Evolutionary conservation across 192 early-diverging fungal genomes (phyloP), one percentile per base, ranked within the genome.

Genomic region (Rhizophagus clarus): DNA sequence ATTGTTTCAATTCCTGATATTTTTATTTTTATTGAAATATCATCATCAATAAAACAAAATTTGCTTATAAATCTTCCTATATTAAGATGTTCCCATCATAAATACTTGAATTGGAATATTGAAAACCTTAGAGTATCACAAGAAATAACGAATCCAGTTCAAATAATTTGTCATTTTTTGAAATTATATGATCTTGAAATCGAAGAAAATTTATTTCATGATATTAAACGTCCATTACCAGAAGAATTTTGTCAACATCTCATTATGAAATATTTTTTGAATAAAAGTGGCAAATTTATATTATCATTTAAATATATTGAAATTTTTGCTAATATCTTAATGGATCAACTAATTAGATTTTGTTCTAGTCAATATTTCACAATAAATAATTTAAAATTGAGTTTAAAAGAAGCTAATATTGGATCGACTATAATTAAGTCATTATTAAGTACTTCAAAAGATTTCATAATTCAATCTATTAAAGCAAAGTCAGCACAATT

Each of bases 51-150:
- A 14, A 34, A 72, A 6, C 78, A 79, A 56, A 26, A 45, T 45
- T 11, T 45, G 11, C 42, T 76, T 34, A 73, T n/a, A 7, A 26
- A 73, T 24, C 8, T 79, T 31, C 61, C 63, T 20, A 37, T 79
- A 24, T 26, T 37, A 20, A 40, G 61, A 28, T 66, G 17, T 72
- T 10, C 72, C 0, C 26, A 31, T 14, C 17, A 2, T n/a, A 73
- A 56, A 22, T 67, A 79, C n/a, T 14, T 79, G n/a, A 47, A 37
- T 37, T 79, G 78, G 78, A 42, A 79, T 29, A 73, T 74, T 42
- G n/a, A 79, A 26, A 29, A 61, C 10, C 22, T 79, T 20, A 67
- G 32, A 28, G 28, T 73, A 15, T 71, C 67, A 26, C 45, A 61
- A 20, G 78, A 79, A 51, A 31, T 71, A 22, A 34, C 45, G 12